Base-by-base conservation (phyloP, 352 stramenopile species). In the Plasmopara halstedii region DNA sequence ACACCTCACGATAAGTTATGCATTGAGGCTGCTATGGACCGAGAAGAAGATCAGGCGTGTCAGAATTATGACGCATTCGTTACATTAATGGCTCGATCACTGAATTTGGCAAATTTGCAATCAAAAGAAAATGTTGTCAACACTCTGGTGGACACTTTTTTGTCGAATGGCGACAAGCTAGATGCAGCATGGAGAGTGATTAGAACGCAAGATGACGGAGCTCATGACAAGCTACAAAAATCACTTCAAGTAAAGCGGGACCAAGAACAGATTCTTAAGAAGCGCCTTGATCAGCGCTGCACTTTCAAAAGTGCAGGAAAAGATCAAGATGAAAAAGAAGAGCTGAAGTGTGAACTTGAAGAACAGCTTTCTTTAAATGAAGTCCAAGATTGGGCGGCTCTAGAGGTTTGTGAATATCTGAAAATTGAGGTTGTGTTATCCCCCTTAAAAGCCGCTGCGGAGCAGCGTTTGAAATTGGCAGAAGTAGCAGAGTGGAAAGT, bases 161-260 rank as follows among this genome's bases (percentile, higher is more conserved):
- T 36, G 2, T 26, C 55, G 1, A 52, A 20, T 8, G 51, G 33
- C 2, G 42, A 61, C 2, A 51, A 56, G 2, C 15, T 77, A 4
- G 56, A 70, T 19, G 33, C 33, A 10, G 4, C 62, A 5, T 38
- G 71, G 8, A 42, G 42, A 13, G 33, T 39, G 0, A 71, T 38
- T 10, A 47, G 54, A 36, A 50, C 40, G 2, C 33, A 48, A 5
- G 50, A 72, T 15, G 44, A 41, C 6, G 35, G 60, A 18, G 56
- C 53, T 3, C 46, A 63, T 6, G 19, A 23, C 0, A 50, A 42
- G 4, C 23, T 77, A 15, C 35, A 44, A 0, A 41, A 63, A 0
- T 10, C 47, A 2, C 42, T 70, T 4, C 50, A 62, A 22, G 35
- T 53, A 9, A 63, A 77, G 17, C 57, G 66, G 3, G 50, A 56